Percentiles rank a stretch among this genome's conserved stretches.
These are phyloP conservation scores for Entophlyctis helioformis DNA, from an alignment of 192 early-diverging fungal genomes.

Conservation along the genomic window DNA sequence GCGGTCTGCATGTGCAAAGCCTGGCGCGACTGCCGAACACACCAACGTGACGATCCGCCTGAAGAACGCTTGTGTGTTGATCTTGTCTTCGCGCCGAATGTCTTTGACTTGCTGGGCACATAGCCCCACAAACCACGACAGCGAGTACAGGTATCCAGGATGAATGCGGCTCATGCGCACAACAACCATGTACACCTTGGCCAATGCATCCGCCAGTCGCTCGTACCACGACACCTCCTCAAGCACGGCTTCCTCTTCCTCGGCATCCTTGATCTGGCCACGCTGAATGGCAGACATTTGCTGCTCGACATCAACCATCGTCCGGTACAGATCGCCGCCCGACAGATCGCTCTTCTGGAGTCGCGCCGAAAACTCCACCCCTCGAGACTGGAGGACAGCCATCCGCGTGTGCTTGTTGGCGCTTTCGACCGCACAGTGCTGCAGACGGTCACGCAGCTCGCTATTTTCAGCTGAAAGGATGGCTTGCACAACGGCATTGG, in stretches of 20 bases:
- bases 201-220: slow-evolving; percentile 1
- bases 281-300: not conserved
- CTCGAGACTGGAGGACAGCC: not conserved
- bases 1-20: too few species aligned
- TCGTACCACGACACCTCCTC: slow-evolving; percentile 5
- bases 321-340: slow-evolving; percentile 9
- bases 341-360: slow-evolving; percentile 11
- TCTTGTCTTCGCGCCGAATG: too few species aligned
- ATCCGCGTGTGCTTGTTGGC: not conserved
- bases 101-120: too few species aligned
- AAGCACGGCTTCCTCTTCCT: not conserved
- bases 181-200: not conserved
- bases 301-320: slow-evolving; percentile 10
- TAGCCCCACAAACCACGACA: too few species aligned
- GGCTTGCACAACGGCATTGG: too few species aligned
- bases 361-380: slow-evolving; percentile 1
- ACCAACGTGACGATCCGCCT: too few species aligned
- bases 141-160: too few species aligned
- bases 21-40: too few species aligned
- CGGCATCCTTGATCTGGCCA: not conserved
- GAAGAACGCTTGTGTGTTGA: too few species aligned
- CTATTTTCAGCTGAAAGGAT: not conserved
- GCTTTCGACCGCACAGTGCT: slow-evolving; percentile 5
- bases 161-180: not conserved
- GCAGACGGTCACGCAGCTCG: not conserved